These are phyloP conservation scores for Zymoseptoria brevis DNA, from an alignment of 2,329 filamentous ascomycete species.

Conservation along the genomic window DNA sequence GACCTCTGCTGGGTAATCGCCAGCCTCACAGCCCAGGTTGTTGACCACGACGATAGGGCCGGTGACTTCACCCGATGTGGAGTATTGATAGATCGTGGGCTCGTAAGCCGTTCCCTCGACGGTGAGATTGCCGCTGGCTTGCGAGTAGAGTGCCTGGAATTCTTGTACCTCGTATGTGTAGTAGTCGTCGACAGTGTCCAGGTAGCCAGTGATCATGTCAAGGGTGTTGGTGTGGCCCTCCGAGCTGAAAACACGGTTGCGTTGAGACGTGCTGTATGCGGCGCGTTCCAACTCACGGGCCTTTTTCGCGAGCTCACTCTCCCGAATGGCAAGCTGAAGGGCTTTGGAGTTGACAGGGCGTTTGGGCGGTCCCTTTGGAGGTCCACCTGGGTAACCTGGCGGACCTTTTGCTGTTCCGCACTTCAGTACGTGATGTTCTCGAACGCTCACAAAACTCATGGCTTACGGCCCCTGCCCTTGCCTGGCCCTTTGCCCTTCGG, in stretches of 20 bases:
- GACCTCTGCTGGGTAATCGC: conserved; percentile 55
- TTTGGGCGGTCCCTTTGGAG: neutral
- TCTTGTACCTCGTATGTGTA: conserved; percentile 51
- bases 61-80: conserved; percentile 48
- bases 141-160: conserved; percentile 29
- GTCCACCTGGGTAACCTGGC: neutral
- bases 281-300: conserved; percentile 30
- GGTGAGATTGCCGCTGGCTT: conserved; percentile 34
- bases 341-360: neutral
- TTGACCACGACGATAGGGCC: conserved; percentile 50
- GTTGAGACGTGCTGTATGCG: conserved; percentile 30
- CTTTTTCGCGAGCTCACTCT: conserved; percentile 16
- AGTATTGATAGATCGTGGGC: conserved; percentile 56
- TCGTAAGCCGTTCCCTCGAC: conserved; percentile 51
- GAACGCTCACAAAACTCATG: neutral
- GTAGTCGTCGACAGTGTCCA: conserved; percentile 46
- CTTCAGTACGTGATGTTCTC: neutral
- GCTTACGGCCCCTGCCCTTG: neutral
- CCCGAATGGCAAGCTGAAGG: conserved; percentile 12
- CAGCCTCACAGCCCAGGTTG: conserved; percentile 54
- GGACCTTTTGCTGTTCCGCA: neutral
- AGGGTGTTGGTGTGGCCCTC: conserved; percentile 34
- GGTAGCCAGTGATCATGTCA: conserved; percentile 29
- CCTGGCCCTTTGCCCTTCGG: neutral
- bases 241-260: conserved; percentile 33